Conservation (phyloP, 1,139 yeast species). For the Yamadazyma oceani region DNA sequence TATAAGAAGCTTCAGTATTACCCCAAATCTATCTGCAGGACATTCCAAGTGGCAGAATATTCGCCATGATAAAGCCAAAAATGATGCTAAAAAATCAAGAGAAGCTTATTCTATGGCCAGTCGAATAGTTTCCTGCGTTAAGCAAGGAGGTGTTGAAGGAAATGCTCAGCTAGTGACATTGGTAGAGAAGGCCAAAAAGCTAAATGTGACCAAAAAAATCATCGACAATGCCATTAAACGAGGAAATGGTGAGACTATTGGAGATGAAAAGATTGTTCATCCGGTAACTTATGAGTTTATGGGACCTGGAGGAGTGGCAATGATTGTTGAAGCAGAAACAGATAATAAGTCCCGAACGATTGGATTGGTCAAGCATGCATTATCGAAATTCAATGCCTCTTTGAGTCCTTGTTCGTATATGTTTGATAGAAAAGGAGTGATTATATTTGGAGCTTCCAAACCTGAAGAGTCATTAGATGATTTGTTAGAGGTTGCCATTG, state of each 20-base stretch:
- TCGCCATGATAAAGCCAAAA: slow-evolving; percentile 89
- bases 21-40: slow-evolving; percentile 45
- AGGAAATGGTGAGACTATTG: slow-evolving; percentile 59
- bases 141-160: slow-evolving; percentile 52
- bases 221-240: slow-evolving; percentile 85
- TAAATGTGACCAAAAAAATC: slow-evolving; percentile 80
- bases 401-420: slow-evolving; percentile 76
- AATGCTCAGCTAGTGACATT: slow-evolving; percentile 75
- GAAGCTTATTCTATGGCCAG: slow-evolving; percentile 72
- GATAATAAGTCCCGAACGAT: slow-evolving; percentile 87
- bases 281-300: slow-evolving; percentile 78
- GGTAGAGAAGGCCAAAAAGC: slow-evolving; percentile 73
- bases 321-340: slow-evolving; percentile 81
- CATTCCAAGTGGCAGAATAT: slow-evolving; percentile 97
- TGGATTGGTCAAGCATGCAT: slow-evolving; percentile 70
- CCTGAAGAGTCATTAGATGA: slow-evolving; percentile 53
- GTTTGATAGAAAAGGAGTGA: slow-evolving; percentile 76
- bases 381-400: slow-evolving; percentile 68
- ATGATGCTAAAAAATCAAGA: slow-evolving; percentile 76
- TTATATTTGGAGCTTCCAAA: slow-evolving; percentile 47
- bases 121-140: slow-evolving; percentile 72
- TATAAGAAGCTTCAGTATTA: no score
- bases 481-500: slow-evolving; percentile 71
- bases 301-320: slow-evolving; percentile 90
- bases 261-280: slow-evolving; percentile 33